Base-by-base conservation (phyloP, 305 asterid species). In the Fraxinus paxiana region DNA sequence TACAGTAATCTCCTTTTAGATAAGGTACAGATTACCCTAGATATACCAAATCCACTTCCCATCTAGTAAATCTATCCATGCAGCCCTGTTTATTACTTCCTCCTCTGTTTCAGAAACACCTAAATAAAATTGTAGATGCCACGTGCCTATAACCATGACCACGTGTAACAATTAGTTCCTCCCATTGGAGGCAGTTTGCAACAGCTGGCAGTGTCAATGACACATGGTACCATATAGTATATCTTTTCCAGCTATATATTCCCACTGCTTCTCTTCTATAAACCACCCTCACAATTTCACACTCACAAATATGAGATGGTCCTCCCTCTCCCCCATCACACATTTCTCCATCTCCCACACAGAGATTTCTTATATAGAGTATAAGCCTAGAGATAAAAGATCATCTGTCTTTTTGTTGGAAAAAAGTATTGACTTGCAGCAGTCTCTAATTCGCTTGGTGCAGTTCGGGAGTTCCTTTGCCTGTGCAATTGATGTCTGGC, bases 361-460 rank as follows among this genome's bases (percentile, higher is more conserved):
- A 0, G 1, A 63, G 34, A 63, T 9, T 22, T 61, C 33, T 22
- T 22, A 63, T 10, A 63, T 5, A 67, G 18, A 67, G 34, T 24
- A 63, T 63, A 63, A 63, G 9, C 17, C 72, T 63, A 63, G 72
- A 63, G 72, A 63, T 24, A 63, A 7, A 24, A 22, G 34, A 63
- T 63, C 72, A 24, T 63, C 22, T 6, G 74, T 69, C 41, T 69
- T 8, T 69, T 28, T 13, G 72, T 24, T 10, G 34, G 72, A 15
- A 70, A 70, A 6, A 31, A 31, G 41, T 70, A 35, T 15, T 13
- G 12, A 10, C 75, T 70, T 31, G 41, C 75, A 70, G 24, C 75
- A 31, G 75, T 13, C 74, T 70, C 75, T 70, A 70, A 30, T 70
- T 70, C 41, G 75, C 43, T 70, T 70, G 75, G 75, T 70, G 41